Percentiles rank a stretch among this genome's conserved stretches.
Conservation (phyloP, 192 early-diverging fungal species). For the Diversispora eburnea region DNA sequence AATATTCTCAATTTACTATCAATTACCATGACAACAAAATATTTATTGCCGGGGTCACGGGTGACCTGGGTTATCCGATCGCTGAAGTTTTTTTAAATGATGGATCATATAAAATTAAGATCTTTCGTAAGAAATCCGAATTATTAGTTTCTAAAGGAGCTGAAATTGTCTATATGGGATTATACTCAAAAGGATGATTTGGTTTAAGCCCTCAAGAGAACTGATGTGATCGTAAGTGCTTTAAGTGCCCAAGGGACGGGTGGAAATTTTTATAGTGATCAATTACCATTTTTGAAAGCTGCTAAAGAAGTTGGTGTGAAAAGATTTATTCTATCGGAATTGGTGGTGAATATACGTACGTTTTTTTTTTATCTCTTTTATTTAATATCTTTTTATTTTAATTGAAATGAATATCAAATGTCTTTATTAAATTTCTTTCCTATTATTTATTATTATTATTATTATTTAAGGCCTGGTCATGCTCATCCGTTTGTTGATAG, state of each 20-base stretch:
- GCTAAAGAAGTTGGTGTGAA: constrained; percentile 23
- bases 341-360: too few relatives aligned
- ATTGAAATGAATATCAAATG: too few relatives aligned
- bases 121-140: too few relatives aligned
- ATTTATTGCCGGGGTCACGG: constrained; percentile 10
- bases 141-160: constrained; percentile 7
- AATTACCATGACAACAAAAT: too few relatives aligned
- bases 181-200: constrained; percentile 21
- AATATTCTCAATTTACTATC: too few relatives aligned
- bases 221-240: constrained; percentile 8
- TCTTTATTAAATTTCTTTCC: too few relatives aligned
- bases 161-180: constrained; percentile 28
- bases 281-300: constrained; percentile 6
- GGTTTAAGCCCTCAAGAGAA: constrained; percentile 22
- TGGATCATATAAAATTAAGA: too few relatives aligned
- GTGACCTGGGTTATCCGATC: constrained; percentile 6
- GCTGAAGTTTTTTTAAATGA: constrained; percentile 21
- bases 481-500: not conserved
- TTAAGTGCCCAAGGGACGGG: not conserved
- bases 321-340: constrained; percentile 23
- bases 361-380: too few relatives aligned
- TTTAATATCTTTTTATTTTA: too few relatives aligned
- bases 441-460: too few relatives aligned
- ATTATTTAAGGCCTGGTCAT: too few relatives aligned
- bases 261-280: not conserved